Conservation (phyloP, 2,329 filamentous ascomycete genomes). For the Didymosphaeria variabile region DNA sequence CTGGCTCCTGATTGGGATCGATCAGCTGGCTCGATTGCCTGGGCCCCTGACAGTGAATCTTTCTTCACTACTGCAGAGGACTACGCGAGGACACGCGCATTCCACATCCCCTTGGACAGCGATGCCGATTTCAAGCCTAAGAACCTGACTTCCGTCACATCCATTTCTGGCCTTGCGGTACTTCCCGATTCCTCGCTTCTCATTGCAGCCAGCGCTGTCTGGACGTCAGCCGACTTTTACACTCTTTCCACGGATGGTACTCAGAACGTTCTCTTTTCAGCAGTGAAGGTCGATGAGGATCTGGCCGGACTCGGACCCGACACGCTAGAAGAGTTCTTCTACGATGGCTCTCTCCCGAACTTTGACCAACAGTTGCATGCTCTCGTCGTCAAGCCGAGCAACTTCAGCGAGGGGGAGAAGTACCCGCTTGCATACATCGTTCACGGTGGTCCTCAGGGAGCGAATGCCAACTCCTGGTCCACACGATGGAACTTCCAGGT, state of each 20-base stretch:
- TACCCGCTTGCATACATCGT: conserved; percentile 83
- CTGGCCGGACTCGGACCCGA: conserved; percentile 70
- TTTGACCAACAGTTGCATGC: conserved; percentile 70
- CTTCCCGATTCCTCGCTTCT: conserved; percentile 66
- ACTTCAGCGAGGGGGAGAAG: conserved; percentile 74
- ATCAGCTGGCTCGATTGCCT: conserved; percentile 38
- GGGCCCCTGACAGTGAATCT: conserved; percentile 43
- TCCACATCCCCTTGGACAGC: conserved; percentile 70
- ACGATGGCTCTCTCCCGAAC: conserved; percentile 66
- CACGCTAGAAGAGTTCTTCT: conserved; percentile 77
- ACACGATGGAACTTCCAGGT: conserved; percentile 86
- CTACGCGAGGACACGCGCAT: conserved; percentile 54
- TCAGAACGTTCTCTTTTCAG: conserved; percentile 62
- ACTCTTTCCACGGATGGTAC: conserved; percentile 32
- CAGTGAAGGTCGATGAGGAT: conserved; percentile 69
- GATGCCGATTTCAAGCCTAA: conserved; percentile 56
- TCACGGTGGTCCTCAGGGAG: conserved; percentile 82
- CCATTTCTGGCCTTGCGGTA: conserved; percentile 58
- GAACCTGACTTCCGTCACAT: conserved; percentile 55
- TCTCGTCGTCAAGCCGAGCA: conserved; percentile 68
- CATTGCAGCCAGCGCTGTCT: conserved; percentile 41
- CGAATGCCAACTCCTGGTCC: conserved; percentile 79
- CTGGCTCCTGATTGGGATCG: conserved; percentile 43
- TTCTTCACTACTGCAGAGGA: conserved; percentile 47
- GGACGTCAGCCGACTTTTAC: conserved; percentile 47